These are phyloP conservation scores for Dioscorea dumetorum DNA, from an alignment of 106 monocot species.

Conservation along the genomic window DNA sequence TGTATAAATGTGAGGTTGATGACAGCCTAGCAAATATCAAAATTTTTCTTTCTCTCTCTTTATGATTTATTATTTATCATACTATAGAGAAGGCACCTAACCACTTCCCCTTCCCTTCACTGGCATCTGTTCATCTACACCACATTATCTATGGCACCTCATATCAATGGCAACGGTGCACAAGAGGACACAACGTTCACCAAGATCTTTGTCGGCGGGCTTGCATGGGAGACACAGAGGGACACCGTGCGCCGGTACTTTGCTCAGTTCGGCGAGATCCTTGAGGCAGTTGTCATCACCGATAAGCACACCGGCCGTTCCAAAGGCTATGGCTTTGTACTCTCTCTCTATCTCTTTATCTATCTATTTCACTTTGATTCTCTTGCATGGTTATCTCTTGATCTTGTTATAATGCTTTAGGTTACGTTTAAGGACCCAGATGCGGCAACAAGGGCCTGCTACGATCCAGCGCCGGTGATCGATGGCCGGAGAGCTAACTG, in stretches of 20 bases:
- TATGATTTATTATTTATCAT: neutral
- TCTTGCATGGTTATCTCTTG: too few species aligned
- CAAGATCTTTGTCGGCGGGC: constrained; percentile 53
- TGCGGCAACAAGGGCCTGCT: constrained; percentile 52
- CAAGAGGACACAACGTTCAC: constrained; percentile 34
- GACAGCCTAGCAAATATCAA: neutral
- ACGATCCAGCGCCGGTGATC: constrained; percentile 60
- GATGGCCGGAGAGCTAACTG: constrained; percentile 78
- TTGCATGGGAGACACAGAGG: constrained; percentile 44
- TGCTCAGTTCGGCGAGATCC: constrained; percentile 61
- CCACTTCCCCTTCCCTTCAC: neutral
- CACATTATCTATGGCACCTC: too few species aligned
- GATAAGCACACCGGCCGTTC: constrained; percentile 51
- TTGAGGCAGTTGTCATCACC: constrained; percentile 53
- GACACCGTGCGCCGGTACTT: constrained; percentile 40
- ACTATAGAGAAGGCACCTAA: neutral
- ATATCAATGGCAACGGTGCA: too few species aligned
- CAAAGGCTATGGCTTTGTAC: constrained; percentile 56
- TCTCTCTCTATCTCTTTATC: neutral
- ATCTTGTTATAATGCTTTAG: constrained; percentile 15
- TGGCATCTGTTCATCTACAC: too few species aligned
- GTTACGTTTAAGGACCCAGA: constrained; percentile 73
- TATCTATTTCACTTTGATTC: neutral
- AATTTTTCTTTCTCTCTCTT: neutral
- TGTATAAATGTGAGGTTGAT: neutral